Conservation (phyloP, 257 asterid species). For the Lavandula angustifolia region DNA sequence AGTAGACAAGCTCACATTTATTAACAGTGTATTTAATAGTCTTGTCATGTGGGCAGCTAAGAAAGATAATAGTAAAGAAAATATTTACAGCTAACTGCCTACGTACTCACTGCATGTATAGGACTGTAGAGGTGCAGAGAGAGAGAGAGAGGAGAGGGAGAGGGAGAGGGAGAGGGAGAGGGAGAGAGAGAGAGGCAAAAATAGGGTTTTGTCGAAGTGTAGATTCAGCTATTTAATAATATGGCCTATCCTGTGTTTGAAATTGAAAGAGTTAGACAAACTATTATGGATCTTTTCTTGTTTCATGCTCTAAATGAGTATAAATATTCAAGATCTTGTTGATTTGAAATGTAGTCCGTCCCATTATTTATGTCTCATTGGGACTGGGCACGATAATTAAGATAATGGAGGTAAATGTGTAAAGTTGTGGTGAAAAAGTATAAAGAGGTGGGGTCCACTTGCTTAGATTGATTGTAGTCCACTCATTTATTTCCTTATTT, state of each 20-base stretch:
- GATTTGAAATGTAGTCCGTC: background rate
- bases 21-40: slow-evolving; percentile 53
- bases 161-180: slow-evolving; percentile 8
- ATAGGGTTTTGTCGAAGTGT: too few relatives aligned
- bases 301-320: background rate
- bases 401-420: too few relatives aligned
- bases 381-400: too few relatives aligned
- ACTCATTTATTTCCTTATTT: too few relatives aligned
- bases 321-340: background rate
- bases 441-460: too few relatives aligned
- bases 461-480: too few relatives aligned
- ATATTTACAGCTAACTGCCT: slow-evolving; percentile 30
- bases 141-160: background rate
- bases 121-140: background rate
- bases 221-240: too few relatives aligned
- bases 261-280: too few relatives aligned
- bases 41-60: slow-evolving; percentile 44
- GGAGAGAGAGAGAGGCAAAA: slow-evolving; percentile 3
- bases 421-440: too few relatives aligned
- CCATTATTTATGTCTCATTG: too few relatives aligned
- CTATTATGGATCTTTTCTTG: background rate
- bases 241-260: too few relatives aligned
- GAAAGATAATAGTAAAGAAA: background rate
- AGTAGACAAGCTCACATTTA: slow-evolving; percentile 38
- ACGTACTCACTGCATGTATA: background rate